These are phyloP conservation scores for Poa pratensis DNA, from an alignment of 176 grass and related monocot species.

Conservation along the genomic window DNA sequence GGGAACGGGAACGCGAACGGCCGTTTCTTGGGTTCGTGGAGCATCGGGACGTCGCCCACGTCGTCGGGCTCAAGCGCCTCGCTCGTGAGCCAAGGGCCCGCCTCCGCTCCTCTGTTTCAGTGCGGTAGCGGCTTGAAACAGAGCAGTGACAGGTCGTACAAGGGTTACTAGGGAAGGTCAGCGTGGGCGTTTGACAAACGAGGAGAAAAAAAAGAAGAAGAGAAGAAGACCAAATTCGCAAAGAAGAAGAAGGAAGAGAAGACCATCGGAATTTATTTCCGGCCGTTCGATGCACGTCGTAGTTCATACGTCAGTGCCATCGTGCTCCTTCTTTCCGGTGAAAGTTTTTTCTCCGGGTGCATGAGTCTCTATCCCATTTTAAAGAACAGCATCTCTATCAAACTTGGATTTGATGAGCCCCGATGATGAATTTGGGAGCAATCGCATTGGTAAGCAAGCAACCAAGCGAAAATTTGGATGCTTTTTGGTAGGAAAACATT, in stretches of 20 bases:
- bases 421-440: background rate
- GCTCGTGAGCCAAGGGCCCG: background rate
- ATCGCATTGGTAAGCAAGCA: background rate
- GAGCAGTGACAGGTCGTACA: background rate
- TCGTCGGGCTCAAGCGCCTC: background rate
- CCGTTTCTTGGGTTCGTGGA: conserved; percentile 40
- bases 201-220: background rate
- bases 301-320: background rate
- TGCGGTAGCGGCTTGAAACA: conserved; percentile 7
- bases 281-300: background rate
- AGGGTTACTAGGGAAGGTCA: background rate
- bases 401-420: background rate
- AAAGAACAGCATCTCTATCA: background rate
- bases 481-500: background rate
- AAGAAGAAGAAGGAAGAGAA: background rate
- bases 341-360: background rate
- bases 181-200: background rate
- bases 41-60: conserved; percentile 43
- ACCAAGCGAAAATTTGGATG: background rate
- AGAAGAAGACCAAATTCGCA: no score
- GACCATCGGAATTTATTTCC: background rate
- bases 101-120: conserved; percentile 21
- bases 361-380: background rate
- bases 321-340: no score
- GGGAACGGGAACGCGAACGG: conserved; percentile 5